Base-by-base conservation (phyloP, 108 stramenopile species). In the Pseudonitzschia pungens region DNA sequence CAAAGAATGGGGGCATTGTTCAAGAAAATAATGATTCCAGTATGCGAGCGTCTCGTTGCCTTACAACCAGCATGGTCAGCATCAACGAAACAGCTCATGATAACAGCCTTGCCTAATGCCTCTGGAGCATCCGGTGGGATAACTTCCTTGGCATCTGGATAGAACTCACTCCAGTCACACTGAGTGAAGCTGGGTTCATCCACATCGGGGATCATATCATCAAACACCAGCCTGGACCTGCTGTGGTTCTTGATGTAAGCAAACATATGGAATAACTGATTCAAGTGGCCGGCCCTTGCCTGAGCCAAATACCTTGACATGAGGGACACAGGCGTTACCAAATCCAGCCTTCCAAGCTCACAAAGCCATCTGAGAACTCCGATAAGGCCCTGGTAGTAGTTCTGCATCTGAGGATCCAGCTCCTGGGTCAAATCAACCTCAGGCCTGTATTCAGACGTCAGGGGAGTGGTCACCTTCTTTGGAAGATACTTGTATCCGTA, bases 321-420 rank as follows among this genome's bases (percentile, higher is more conserved):
- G 63, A 84, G 71, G 43, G 83, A 82, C 0, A 83, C 79, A 60
- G 82, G 81, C 22, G 41, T 53, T n/a, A 32, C 27, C 24, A 88
- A 82, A 60, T 88, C 82, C 26, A 83, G 42, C 28, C 83, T 45
- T 33, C 84, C 80, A 11, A 85, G 44, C 44, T 88, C 83, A 26
- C 83, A 80, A 52, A 77, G 74, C 84, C 84, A 88, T 31, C 81
- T 69, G 1, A 84, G 59, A 16, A 82, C 60, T n/a, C 86, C 83
- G 44, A 86, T 79, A 42, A 70, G 69, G 18, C 60, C 70, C 18
- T 78, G 77, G 48, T 48, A 86, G 41, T 71, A 79, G 18, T 55
- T 40, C 10, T 74, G 65, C 16, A 60, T 54, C 6, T 80, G 28
- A 10, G 55, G 40, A 18, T 72, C 56, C 24, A 75, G 51, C 32